phyloP scores from a whole-genome alignment of 352 stramenopile genomes.

The Phytophthora uliginosa region DNA sequence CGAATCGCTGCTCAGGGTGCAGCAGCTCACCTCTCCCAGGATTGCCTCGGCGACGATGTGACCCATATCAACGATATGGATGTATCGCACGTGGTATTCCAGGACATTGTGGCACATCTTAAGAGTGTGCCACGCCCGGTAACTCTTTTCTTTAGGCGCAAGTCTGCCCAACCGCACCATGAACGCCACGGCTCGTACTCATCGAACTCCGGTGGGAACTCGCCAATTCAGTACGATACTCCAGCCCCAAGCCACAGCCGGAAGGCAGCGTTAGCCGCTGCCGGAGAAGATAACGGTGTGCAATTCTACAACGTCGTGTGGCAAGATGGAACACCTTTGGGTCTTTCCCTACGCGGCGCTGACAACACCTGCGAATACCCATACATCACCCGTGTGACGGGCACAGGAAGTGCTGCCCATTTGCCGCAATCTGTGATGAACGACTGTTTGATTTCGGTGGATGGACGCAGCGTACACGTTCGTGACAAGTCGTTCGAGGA shows the following conservation, averaged over 20 bases:
- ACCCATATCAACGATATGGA: conserved; percentile 91
- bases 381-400: conserved; percentile 90
- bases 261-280: conserved; percentile 37
- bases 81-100: conserved; percentile 75
- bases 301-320: conserved; percentile 90
- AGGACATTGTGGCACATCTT: conserved; percentile 82
- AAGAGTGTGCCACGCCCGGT: conserved; percentile 85
- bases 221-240: conserved; percentile 50
- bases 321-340: conserved; percentile 80
- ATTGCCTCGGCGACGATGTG: conserved; percentile 84
- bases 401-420: conserved; percentile 83
- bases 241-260: conserved; percentile 49
- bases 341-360: conserved; percentile 79
- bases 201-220: conserved; percentile 45
- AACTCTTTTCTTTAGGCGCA: conserved; percentile 81
- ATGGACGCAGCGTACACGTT: conserved; percentile 83
- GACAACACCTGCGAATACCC: conserved; percentile 84
- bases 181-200: conserved; percentile 51
- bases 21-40: conserved; percentile 77
- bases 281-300: conserved; percentile 44
- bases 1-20: conserved; percentile 80
- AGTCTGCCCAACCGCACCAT: conserved; percentile 29
- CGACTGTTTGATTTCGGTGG: conserved; percentile 82
- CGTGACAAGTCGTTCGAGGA: conserved; percentile 90
- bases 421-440: conserved; percentile 81